Evolutionary conservation across 129 eudicot genomes (phyloP).

Genomic region (Daucus carota): DNA sequence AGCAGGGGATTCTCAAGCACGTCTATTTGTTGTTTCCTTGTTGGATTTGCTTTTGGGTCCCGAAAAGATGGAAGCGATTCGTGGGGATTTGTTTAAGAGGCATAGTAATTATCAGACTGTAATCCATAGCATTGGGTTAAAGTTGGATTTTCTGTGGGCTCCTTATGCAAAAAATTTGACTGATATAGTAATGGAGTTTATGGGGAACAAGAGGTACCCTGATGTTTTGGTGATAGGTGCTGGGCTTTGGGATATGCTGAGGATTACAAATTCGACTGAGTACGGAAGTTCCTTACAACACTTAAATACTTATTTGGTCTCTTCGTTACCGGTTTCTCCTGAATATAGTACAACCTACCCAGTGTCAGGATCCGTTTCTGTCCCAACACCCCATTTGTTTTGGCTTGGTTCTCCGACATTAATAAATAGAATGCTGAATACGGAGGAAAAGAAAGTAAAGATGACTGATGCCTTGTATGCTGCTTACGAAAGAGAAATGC

Average conservation of each 20-base stretch:
- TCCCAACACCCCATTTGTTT: constrained; percentile 52
- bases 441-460: constrained; percentile 71
- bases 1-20: constrained; percentile 92
- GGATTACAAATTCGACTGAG: constrained; percentile 41
- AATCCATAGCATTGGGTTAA: constrained; percentile 66
- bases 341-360: constrained; percentile 19
- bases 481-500: constrained; percentile 50
- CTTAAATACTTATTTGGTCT: constrained; percentile 39
- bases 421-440: constrained; percentile 68
- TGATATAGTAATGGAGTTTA: constrained; percentile 26
- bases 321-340: constrained; percentile 39
- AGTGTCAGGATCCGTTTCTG: constrained; percentile 27
- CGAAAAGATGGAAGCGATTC: constrained; percentile 46
- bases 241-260: constrained; percentile 95
- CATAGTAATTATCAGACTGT: constrained; percentile 74
- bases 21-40: constrained; percentile 65
- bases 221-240: constrained; percentile 91
- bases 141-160: constrained; percentile 87
- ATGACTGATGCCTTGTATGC: constrained; percentile 44
- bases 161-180: constrained; percentile 71
- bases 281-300: constrained; percentile 44
- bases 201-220: constrained; percentile 37
- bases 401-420: constrained; percentile 88
- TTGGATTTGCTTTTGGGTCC: constrained; percentile 53
- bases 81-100: constrained; percentile 81